Conservation (phyloP, 495 filamentous ascomycete genomes). For the Hyaloscypha hepaticicola region DNA sequence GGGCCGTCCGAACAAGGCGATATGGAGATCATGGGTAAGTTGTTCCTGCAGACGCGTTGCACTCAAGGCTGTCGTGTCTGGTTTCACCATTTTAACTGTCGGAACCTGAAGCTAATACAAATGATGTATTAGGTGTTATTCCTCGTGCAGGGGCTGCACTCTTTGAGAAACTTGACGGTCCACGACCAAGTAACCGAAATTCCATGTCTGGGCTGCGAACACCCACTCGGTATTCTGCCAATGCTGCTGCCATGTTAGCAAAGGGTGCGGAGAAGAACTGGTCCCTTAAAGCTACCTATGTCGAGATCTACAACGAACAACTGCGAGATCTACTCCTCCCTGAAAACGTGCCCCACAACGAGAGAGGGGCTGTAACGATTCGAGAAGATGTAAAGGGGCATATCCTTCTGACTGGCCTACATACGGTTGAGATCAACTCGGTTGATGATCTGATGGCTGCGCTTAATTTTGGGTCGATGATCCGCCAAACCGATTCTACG, state of each 20-base stretch:
- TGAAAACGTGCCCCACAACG: conserved; percentile 63
- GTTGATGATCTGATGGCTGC: conserved; percentile 87
- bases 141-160: conserved; percentile 84
- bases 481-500: conserved; percentile 97
- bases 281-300: conserved; percentile 94
- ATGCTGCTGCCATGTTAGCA: conserved; percentile 49
- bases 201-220: conserved; percentile 77
- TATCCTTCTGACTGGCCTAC: conserved; percentile 87
- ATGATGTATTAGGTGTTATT: conserved; percentile 69
- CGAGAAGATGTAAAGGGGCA: conserved; percentile 94
- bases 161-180: conserved; percentile 79
- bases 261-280: conserved; percentile 70
- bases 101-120: conserved; percentile 19
- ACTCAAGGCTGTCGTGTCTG: not conserved
- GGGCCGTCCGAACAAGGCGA: conserved; percentile 81
- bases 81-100: not conserved
- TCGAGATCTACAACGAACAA: conserved; percentile 99
- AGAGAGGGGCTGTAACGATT: conserved; percentile 77
- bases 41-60: conserved; percentile 9
- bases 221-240: conserved; percentile 76
- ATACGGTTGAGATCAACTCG: conserved; percentile 85
- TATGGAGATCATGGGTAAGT: conserved; percentile 74
- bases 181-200: conserved; percentile 50
- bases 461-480: conserved; percentile 87
- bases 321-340: conserved; percentile 86